Evolutionary conservation across 2,329 filamentous ascomycete species (phyloP), one percentile per base, ranked within the genome.

Genomic region (Mycosphaerella sp.): DNA sequence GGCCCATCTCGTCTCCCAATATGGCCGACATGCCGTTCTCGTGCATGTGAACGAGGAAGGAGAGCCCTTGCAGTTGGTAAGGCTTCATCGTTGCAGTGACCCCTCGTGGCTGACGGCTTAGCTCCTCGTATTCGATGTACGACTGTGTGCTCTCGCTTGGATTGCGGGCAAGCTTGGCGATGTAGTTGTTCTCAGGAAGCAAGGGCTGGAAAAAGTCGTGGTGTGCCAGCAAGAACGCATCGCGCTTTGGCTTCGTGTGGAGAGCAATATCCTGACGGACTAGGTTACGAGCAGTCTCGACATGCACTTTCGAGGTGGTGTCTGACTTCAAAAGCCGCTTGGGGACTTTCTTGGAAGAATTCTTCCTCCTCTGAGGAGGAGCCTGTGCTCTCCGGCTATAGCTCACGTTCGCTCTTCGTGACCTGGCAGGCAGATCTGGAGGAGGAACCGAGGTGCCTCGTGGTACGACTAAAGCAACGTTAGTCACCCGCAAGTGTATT

Each of bases 31-130:
- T 64, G 49, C 71, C 70, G 51, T 75, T 75, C 2, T 67, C 62
- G 54, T 74, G 68, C 49, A 75, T 67, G 55, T 75, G 70, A 0
- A 75, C 59, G 6, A 79, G 67, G 58, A 77, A 78, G 0, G 73
- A 75, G 0, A 79, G 63, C 1, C 75, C 76, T 3, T 73, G 70
- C 0, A 78, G 60, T 52, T 78, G 76, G 41, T 79, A 77, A 2
- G 73, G 70, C 57, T 78, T 79, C 65, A 79, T 74, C 0, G 60
- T 70, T 0, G 78, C 78, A 1, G 62, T 73, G 10, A 81, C 70
- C 2, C 68, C 72, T 41, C 53, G 49, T 27, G 55, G 76, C 55
- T 78, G 76, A 40, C 68, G 57, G 3, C 61, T 52, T 3, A 77
- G 57, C 6, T 70, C 63, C 42, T 68, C 51, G 47, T 77, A 76